phyloP scores from a whole-genome alignment of 1,284 basidiomycete genomes.

The Trichosporon faecale region DNA sequence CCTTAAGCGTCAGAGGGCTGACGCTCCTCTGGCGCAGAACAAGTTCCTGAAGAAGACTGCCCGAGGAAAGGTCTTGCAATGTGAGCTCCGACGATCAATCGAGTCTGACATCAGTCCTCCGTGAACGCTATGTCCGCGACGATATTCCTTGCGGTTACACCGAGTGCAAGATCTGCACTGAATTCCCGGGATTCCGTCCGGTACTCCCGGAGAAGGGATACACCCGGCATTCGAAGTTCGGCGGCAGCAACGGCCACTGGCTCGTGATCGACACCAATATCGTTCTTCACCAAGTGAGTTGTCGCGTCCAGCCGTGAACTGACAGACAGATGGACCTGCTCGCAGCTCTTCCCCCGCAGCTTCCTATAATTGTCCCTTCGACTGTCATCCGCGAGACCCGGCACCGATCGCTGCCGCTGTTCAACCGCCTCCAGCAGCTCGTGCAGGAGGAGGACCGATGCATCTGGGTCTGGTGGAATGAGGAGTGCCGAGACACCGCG shows the following conservation, averaged over 20 bases:
- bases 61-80: slow-evolving; percentile 87
- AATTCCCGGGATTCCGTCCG: slow-evolving; percentile 50
- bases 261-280: slow-evolving; percentile 94
- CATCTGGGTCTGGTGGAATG: slow-evolving; percentile 85
- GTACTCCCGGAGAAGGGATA: slow-evolving; percentile 59
- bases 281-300: slow-evolving; percentile 76
- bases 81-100: slow-evolving; percentile 52
- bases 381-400: slow-evolving; percentile 95
- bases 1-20: slow-evolving; percentile 67
- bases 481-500: slow-evolving; percentile 65
- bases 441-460: slow-evolving; percentile 72
- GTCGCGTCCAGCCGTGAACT: not conserved
- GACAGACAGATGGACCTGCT: slow-evolving; percentile 81
- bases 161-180: slow-evolving; percentile 63
- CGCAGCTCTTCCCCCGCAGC: slow-evolving; percentile 66
- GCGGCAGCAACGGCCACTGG: slow-evolving; percentile 61
- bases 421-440: slow-evolving; percentile 82
- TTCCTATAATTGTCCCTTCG: slow-evolving; percentile 85
- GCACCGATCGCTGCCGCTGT: slow-evolving; percentile 87
- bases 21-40: slow-evolving; percentile 72
- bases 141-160: slow-evolving; percentile 88
- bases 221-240: slow-evolving; percentile 53
- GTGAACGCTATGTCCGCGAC: slow-evolving; percentile 89
- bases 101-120: slow-evolving; percentile 61
- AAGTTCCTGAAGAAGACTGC: slow-evolving; percentile 96